Evolutionary conservation across 257 asterid genomes (phyloP).

Genomic region (Mentha longifolia): DNA sequence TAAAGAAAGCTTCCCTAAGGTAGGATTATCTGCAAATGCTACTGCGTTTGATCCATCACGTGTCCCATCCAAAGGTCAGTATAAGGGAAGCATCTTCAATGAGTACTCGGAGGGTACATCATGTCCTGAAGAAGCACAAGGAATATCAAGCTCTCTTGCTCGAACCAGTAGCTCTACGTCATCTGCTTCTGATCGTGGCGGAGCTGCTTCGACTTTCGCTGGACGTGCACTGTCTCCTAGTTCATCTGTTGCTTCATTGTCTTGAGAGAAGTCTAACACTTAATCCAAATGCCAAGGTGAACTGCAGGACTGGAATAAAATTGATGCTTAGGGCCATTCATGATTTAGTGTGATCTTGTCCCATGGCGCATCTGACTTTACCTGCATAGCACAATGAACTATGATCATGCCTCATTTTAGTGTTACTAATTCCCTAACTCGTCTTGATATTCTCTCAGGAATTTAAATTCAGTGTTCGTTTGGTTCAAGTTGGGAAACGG

Average conservation of each 20-base stretch:
- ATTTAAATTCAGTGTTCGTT: conserved; percentile 78
- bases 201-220: conserved; percentile 61
- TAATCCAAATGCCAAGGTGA: conserved; percentile 95
- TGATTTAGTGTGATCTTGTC: not conserved
- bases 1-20: conserved; percentile 55
- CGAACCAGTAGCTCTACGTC: conserved; percentile 67
- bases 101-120: conserved; percentile 43
- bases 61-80: conserved; percentile 57
- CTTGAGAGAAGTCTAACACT: conserved; percentile 88
- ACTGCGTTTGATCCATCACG: conserved; percentile 63
- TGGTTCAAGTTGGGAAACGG: too few relatives aligned
- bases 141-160: conserved; percentile 45
- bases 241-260: conserved; percentile 79
- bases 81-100: conserved; percentile 49
- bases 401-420: not conserved
- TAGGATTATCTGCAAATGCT: conserved; percentile 67
- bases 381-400: conserved; percentile 9
- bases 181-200: conserved; percentile 70
- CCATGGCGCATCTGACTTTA: conserved; percentile 14
- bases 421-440: conserved; percentile 28
- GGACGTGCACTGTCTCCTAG: conserved; percentile 76
- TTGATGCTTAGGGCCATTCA: conserved; percentile 23
- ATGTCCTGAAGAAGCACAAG: conserved; percentile 57
- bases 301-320: not conserved
- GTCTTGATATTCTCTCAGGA: conserved; percentile 58